Conservation (phyloP, 495 filamentous ascomycete genomes). For the Parmelia sp. region DNA sequence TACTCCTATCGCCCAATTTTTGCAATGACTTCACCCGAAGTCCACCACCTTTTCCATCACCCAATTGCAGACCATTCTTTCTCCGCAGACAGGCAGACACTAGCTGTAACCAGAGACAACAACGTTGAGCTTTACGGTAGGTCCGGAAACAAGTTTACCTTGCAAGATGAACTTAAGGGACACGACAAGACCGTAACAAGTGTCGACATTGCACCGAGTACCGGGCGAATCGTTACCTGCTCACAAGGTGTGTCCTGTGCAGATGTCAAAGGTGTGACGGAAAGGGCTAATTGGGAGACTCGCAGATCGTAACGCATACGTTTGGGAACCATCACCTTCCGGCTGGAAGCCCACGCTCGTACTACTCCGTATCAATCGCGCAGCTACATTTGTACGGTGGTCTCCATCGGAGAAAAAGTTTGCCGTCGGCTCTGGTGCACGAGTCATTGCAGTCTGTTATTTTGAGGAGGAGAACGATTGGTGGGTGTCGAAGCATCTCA, state of each 20-base stretch:
- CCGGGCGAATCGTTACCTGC: conserved; percentile 91
- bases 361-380: conserved; percentile 92
- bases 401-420: conserved; percentile 95
- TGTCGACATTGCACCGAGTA: conserved; percentile 87
- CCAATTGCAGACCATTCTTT: conserved; percentile 98
- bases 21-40: conserved; percentile 76
- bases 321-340: conserved; percentile 85
- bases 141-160: conserved; percentile 66
- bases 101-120: conserved; percentile 87
- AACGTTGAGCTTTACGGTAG: conserved; percentile 81
- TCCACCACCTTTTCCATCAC: conserved; percentile 93
- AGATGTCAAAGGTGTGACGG: background rate
- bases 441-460: conserved; percentile 96
- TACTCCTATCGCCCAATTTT: conserved; percentile 76
- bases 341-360: conserved; percentile 98
- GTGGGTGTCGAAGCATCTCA: conserved; percentile 99
- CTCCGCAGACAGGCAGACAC: conserved; percentile 79
- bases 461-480: conserved; percentile 99
- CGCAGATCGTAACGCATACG: conserved; percentile 90
- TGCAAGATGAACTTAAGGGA: conserved; percentile 87
- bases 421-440: conserved; percentile 90
- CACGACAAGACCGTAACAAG: conserved; percentile 96
- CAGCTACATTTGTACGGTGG: conserved; percentile 96
- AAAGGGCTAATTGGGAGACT: background rate
- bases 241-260: conserved; percentile 64